Conservation (phyloP, 495 filamentous ascomycete genomes). For the Penicillium antarcticum region DNA sequence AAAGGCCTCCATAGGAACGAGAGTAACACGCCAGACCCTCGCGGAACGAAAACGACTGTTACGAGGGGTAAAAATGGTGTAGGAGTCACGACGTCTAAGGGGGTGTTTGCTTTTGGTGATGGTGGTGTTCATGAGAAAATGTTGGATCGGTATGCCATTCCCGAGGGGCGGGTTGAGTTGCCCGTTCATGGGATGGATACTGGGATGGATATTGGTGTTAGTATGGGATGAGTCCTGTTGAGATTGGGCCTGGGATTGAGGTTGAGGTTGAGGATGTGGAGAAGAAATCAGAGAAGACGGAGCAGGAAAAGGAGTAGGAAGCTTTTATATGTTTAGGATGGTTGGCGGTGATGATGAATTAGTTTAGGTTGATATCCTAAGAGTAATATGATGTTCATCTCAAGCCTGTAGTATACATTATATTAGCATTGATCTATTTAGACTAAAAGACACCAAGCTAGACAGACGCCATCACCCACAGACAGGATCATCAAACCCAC, state of each 20-base stretch:
- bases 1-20: constrained; percentile 25
- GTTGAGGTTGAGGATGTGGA: neutral
- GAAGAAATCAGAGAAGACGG: neutral
- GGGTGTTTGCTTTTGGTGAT: no score
- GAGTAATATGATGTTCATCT: no score
- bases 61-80: constrained; percentile 2
- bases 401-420: neutral
- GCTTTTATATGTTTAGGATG: no score
- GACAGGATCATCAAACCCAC: constrained; percentile 52
- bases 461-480: constrained; percentile 33
- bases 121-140: constrained; percentile 23
- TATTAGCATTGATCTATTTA: neutral
- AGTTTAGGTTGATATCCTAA: no score
- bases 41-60: constrained; percentile 12
- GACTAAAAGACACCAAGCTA: neutral
- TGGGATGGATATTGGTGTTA: no score
- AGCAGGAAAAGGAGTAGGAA: no score
- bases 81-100: no score
- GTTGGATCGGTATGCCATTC: constrained; percentile 14
- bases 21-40: constrained; percentile 3
- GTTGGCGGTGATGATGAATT: no score
- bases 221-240: constrained; percentile 1
- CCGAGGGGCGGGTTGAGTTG: constrained; percentile 17
- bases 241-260: constrained; percentile 4
- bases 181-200: constrained; percentile 13